Conservation (phyloP, 2,329 filamentous ascomycete species). For the Fusarium chlamydosporum region DNA sequence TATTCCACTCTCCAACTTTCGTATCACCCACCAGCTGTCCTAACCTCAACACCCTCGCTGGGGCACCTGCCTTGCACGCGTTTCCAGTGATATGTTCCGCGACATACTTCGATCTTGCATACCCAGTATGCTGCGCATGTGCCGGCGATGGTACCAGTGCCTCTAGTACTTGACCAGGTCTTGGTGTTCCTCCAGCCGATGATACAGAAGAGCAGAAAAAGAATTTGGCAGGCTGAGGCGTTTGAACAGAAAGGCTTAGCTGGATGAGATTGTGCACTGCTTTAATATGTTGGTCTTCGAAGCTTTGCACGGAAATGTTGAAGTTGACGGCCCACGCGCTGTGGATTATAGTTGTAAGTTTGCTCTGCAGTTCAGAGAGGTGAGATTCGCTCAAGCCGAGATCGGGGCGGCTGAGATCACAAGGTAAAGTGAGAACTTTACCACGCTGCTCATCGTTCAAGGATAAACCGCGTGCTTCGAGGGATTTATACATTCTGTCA, state of each 20-base stretch:
- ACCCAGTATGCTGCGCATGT: constrained; percentile 61
- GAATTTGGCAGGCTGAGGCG: constrained; percentile 51
- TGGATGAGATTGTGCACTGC: constrained; percentile 62
- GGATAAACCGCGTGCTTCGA: constrained; percentile 23
- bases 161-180: constrained; percentile 56
- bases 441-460: constrained; percentile 42
- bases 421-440: constrained; percentile 43
- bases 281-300: constrained; percentile 63
- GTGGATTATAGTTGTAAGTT: constrained; percentile 63
- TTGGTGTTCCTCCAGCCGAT: constrained; percentile 51
- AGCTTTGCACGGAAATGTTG: constrained; percentile 64
- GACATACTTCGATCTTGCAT: constrained; percentile 59
- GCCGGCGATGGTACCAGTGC: constrained; percentile 51
- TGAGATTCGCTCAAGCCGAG: constrained; percentile 46
- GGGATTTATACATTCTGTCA: constrained; percentile 27
- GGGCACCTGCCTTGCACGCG: constrained; percentile 51
- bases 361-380: constrained; percentile 49
- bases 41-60: constrained; percentile 59
- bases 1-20: constrained; percentile 64
- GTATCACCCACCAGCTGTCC: constrained; percentile 67
- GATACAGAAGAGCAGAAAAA: constrained; percentile 67
- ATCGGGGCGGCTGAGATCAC: constrained; percentile 36
- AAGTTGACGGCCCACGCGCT: constrained; percentile 70
- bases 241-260: constrained; percentile 51
- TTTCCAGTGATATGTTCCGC: constrained; percentile 56